phyloP scores from a whole-genome alignment of 73 alveolate genomes.

The Breviolum minutum region DNA sequence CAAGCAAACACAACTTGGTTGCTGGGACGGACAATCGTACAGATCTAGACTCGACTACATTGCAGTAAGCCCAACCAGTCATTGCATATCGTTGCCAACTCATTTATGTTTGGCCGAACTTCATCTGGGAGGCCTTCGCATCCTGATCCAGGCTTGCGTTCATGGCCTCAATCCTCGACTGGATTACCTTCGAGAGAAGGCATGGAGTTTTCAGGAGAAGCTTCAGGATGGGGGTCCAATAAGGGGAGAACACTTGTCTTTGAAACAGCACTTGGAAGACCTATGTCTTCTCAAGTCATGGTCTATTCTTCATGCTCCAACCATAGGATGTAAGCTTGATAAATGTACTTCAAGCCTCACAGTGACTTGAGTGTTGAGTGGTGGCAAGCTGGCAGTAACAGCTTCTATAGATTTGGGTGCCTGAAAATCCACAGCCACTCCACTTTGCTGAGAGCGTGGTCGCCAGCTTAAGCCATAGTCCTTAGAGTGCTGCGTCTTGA shows the following conservation, averaged over 20 bases:
- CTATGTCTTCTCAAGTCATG: no score
- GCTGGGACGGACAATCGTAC: neutral
- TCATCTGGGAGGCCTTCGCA: neutral
- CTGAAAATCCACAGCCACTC: slow-evolving; percentile 68
- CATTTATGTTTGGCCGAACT: neutral
- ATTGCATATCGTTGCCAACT: no score
- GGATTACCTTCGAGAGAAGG: slow-evolving; percentile 16
- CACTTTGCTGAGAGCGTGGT: neutral
- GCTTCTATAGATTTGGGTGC: neutral
- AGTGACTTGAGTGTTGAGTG: neutral
- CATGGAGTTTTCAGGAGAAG: neutral
- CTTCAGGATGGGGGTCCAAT: neutral
- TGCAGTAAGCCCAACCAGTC: neutral
- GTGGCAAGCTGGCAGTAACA: neutral
- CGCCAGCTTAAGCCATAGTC: slow-evolving; percentile 56
- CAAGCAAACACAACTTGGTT: neutral
- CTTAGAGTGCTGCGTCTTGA: neutral
- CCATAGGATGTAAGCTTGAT: neutral
- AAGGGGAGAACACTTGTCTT: neutral
- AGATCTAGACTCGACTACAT: no score
- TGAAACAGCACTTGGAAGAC: neutral
- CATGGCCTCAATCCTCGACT: slow-evolving; percentile 55
- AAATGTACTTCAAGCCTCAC: neutral
- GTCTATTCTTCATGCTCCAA: neutral
- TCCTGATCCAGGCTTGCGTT: slow-evolving; percentile 2